Conservation (phyloP, 2,329 filamentous ascomycete species). For the Penicillium sp. region DNA sequence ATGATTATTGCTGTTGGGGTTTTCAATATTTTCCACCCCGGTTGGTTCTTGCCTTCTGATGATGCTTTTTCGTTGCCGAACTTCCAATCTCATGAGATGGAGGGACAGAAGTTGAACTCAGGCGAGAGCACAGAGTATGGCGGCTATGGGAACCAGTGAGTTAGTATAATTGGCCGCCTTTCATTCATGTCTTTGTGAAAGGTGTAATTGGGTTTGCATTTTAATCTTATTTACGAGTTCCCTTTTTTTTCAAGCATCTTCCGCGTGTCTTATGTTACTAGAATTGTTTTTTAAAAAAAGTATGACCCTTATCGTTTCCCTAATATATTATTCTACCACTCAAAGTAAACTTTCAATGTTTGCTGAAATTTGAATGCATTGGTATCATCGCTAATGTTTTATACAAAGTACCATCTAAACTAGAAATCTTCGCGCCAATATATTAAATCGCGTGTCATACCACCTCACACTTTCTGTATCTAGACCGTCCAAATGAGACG, state of each 20-base stretch:
- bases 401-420: not conserved
- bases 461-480: conserved; percentile 38
- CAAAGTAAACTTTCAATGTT: not conserved
- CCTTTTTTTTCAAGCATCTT: not conserved
- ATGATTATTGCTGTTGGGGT: conserved; percentile 15
- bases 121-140: not conserved
- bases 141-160: not conserved
- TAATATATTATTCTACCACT: too few relatives aligned
- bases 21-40: conserved; percentile 13
- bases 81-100: not conserved
- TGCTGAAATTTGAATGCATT: not conserved
- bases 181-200: too few relatives aligned
- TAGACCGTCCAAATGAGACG: conserved; percentile 37
- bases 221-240: not conserved
- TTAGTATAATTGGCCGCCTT: too few relatives aligned
- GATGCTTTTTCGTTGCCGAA: not conserved
- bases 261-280: not conserved
- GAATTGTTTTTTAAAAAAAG: not conserved
- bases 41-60: conserved; percentile 5
- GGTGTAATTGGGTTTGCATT: not conserved
- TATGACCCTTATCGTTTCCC: too few relatives aligned
- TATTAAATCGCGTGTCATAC: conserved; percentile 44
- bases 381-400: not conserved
- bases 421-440: conserved; percentile 32
- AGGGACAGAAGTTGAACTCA: not conserved